Evolutionary conservation across 495 filamentous ascomycete genomes (phyloP).

Genomic region (Xylaria nigripes): DNA sequence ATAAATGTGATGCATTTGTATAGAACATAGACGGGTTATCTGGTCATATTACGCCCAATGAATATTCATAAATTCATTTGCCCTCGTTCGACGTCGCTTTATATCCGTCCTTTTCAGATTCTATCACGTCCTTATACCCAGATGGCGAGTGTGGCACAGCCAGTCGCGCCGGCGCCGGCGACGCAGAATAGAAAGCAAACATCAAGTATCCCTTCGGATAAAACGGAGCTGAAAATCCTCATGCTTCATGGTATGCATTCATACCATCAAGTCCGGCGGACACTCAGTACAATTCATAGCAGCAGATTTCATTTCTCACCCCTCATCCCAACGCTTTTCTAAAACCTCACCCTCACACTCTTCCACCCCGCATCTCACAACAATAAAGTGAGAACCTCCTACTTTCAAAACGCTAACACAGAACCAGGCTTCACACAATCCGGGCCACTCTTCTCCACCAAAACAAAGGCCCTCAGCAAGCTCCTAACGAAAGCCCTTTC

Average conservation of each 20-base stretch:
- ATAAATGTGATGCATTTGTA: too few relatives aligned
- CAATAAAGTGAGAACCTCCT: neutral
- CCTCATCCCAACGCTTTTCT: too few relatives aligned
- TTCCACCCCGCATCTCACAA: too few relatives aligned
- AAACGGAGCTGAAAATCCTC: conserved; percentile 42
- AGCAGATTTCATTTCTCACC: neutral
- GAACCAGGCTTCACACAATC: conserved; percentile 78
- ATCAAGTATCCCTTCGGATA: conserved; percentile 19
- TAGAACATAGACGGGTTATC: too few relatives aligned
- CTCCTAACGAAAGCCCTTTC: conserved; percentile 62
- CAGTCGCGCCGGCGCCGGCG: conserved; percentile 5
- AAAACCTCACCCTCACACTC: too few relatives aligned
- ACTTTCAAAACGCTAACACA: neutral
- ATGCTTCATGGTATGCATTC: conserved; percentile 47
- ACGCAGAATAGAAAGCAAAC: conserved; percentile 5
- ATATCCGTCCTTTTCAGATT: neutral
- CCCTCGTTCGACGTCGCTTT: neutral
- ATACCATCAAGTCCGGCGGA: neutral
- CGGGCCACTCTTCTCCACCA: conserved; percentile 75
- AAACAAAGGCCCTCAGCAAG: conserved; percentile 82
- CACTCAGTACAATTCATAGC: neutral
- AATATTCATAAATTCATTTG: neutral
- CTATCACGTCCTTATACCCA: neutral
- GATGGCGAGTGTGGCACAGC: conserved; percentile 3
- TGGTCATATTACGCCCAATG: neutral